phyloP scores from a whole-genome alignment of 2,329 filamentous ascomycete species.

The Sodiomyces alkalinus region DNA sequence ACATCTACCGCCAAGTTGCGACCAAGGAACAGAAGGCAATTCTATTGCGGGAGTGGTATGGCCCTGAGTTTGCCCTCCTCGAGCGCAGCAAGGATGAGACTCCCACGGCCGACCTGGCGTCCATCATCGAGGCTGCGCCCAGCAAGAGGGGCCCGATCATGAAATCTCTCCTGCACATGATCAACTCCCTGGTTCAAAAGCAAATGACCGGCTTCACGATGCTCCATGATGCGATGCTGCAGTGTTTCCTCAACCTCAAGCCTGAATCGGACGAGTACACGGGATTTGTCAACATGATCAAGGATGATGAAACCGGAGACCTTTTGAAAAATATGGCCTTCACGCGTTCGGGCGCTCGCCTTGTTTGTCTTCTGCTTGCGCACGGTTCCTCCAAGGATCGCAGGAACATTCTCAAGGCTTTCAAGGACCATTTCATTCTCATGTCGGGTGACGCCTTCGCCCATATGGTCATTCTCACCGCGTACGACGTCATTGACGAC shows the following conservation, averaged over 20 bases:
- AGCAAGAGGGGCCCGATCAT: constrained; percentile 82
- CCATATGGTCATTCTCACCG: constrained; percentile 68
- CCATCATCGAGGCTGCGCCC: constrained; percentile 61
- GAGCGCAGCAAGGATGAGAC: constrained; percentile 39
- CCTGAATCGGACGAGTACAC: constrained; percentile 65
- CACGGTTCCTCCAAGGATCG: constrained; percentile 84
- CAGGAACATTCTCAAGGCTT: constrained; percentile 73
- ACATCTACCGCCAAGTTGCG: constrained; percentile 82
- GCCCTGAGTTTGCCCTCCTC: constrained; percentile 78
- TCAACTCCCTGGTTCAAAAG: constrained; percentile 90
- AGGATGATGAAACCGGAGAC: constrained; percentile 82
- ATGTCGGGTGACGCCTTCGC: constrained; percentile 71
- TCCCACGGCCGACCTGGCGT: constrained; percentile 50
- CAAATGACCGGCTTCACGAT: constrained; percentile 95
- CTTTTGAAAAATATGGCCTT: constrained; percentile 92
- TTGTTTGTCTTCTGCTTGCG: constrained; percentile 70
- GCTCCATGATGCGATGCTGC: constrained; percentile 94
- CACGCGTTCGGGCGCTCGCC: constrained; percentile 70
- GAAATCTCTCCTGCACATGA: constrained; percentile 70
- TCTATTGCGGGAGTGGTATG: constrained; percentile 90
- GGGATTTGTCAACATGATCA: constrained; percentile 80
- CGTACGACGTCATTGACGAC: constrained; percentile 87
- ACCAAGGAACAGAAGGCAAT: constrained; percentile 73
- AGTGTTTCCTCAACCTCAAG: constrained; percentile 77
- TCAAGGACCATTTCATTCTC: constrained; percentile 75